A percentile compares a stretch with the other conserved stretches of the same genome.
Evolutionary conservation across 2,329 filamentous ascomycete genomes (phyloP).

Genomic region (Scorias spongiosa): DNA sequence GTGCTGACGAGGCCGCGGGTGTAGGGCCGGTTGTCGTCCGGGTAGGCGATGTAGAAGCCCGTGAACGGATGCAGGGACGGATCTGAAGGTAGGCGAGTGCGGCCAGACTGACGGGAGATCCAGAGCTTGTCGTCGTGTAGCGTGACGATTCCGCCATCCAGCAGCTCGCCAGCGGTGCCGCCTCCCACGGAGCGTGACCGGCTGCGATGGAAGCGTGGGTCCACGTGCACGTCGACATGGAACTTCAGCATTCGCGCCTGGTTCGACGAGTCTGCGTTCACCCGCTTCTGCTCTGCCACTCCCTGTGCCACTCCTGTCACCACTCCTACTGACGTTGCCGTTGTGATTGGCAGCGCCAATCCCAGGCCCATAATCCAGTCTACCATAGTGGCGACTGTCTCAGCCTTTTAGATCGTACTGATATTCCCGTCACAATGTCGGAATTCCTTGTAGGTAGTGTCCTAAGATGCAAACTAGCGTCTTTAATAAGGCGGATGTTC

Average conservation of each 20-base stretch:
- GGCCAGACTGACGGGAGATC: slow-evolving; percentile 13
- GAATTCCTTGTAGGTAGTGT: too few relatives aligned
- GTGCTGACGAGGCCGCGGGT: slow-evolving; percentile 35
- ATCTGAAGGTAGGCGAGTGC: slow-evolving; percentile 15
- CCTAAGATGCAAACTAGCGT: too few relatives aligned
- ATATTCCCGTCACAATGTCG: too few relatives aligned
- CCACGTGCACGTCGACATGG: slow-evolving; percentile 31
- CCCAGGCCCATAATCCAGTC: slow-evolving; percentile 20
- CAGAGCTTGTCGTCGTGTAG: slow-evolving; percentile 31
- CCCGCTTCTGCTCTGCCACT: slow-evolving; percentile 33
- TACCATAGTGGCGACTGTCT: slow-evolving; percentile 3
- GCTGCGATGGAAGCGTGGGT: slow-evolving; percentile 11
- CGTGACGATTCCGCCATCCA: slow-evolving; percentile 30
- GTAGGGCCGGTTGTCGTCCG: slow-evolving; percentile 29
- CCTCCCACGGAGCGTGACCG: slow-evolving; percentile 8
- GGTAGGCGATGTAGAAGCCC: slow-evolving; percentile 36
- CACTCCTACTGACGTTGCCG: slow-evolving; percentile 31
- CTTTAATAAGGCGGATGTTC: too few relatives aligned
- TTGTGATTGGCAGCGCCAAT: slow-evolving; percentile 18
- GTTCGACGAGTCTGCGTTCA: slow-evolving; percentile 34
- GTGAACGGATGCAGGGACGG: slow-evolving; percentile 31
- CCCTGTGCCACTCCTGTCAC: slow-evolving; percentile 37
- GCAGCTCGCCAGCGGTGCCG: slow-evolving; percentile 21
- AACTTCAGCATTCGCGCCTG: slow-evolving; percentile 38
- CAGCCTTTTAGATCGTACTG: too few relatives aligned